Evolutionary conservation across 352 stramenopile genomes (phyloP).

Genomic region (Phytophthora nicotianae): DNA sequence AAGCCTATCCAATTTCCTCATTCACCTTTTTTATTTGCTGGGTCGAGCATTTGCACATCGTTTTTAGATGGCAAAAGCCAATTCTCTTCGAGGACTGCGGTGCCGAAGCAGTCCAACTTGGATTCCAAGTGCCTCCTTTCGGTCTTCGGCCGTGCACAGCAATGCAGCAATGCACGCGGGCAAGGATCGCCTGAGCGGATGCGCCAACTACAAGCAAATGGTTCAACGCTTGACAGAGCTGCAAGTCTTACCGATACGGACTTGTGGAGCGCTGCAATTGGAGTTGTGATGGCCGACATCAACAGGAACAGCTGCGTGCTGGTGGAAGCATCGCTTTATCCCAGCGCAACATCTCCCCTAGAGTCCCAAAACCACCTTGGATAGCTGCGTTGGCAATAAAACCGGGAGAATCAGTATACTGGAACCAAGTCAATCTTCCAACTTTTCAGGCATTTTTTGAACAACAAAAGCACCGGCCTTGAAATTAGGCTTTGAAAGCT

Average conservation of each 20-base stretch:
- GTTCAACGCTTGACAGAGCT: conserved; percentile 14
- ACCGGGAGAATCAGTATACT: conserved; percentile 4
- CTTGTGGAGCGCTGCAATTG: conserved; percentile 1
- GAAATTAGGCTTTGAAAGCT: conserved; percentile 16
- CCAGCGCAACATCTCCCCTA: conserved; percentile 12
- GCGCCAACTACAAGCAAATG: conserved; percentile 21
- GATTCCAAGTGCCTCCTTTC: not conserved
- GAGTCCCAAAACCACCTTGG: conserved; percentile 6
- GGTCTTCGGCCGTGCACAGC: not conserved
- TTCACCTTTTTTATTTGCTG: conserved; percentile 5
- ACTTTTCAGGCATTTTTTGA: conserved; percentile 11
- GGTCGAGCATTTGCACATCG: not conserved
- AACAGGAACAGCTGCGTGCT: conserved; percentile 22
- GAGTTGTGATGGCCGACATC: conserved; percentile 2
- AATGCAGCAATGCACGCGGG: not conserved
- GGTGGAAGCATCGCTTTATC: conserved; percentile 11
- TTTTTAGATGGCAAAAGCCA: not conserved
- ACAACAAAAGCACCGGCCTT: conserved; percentile 1
- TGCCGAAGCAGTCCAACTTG: conserved; percentile 10
- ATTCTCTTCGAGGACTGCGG: no score
- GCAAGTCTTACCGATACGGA: conserved; percentile 10
- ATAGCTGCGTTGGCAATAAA: conserved; percentile 6
- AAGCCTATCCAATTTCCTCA: conserved; percentile 12
- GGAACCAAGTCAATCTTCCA: conserved; percentile 11
- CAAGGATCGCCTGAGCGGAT: conserved; percentile 7